phyloP scores from a whole-genome alignment of 495 filamentous ascomycete species.

The Penicillium dipodomyicola region DNA sequence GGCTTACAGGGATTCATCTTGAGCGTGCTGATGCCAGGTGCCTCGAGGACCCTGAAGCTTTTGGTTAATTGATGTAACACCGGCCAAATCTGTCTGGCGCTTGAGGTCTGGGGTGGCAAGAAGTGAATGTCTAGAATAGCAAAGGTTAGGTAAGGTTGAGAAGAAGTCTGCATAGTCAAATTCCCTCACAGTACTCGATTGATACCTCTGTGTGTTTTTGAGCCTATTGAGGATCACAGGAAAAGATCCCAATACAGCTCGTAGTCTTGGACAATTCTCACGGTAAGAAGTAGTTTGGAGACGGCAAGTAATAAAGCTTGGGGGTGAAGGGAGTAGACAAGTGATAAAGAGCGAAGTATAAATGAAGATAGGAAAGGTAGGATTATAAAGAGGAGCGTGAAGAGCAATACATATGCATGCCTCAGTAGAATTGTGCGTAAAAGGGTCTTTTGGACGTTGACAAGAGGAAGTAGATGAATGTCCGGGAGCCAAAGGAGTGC shows the following conservation, averaged over 20 bases:
- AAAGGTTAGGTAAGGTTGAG: conserved; percentile 20
- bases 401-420: background rate
- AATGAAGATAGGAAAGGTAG: background rate
- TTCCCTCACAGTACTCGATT: conserved; percentile 13
- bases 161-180: background rate
- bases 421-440: background rate
- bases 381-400: conserved; percentile 4
- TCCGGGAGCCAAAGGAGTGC: conserved; percentile 15
- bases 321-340: background rate
- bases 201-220: background rate
- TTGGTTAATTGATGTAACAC: conserved; percentile 21
- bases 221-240: conserved; percentile 2
- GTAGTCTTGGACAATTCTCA: background rate
- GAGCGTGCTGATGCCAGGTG: conserved; percentile 23
- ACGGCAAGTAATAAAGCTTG: background rate
- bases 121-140: conserved; percentile 16
- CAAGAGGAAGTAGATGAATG: conserved; percentile 4
- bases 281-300: background rate
- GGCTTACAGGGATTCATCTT: conserved; percentile 32
- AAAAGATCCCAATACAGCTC: background rate
- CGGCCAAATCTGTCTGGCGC: conserved; percentile 16
- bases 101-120: conserved; percentile 19
- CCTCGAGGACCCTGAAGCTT: conserved; percentile 26
- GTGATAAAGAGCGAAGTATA: background rate
- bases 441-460: background rate